Base-by-base conservation (phyloP, 176 grass and related monocot species). In the Lolium perenne region DNA sequence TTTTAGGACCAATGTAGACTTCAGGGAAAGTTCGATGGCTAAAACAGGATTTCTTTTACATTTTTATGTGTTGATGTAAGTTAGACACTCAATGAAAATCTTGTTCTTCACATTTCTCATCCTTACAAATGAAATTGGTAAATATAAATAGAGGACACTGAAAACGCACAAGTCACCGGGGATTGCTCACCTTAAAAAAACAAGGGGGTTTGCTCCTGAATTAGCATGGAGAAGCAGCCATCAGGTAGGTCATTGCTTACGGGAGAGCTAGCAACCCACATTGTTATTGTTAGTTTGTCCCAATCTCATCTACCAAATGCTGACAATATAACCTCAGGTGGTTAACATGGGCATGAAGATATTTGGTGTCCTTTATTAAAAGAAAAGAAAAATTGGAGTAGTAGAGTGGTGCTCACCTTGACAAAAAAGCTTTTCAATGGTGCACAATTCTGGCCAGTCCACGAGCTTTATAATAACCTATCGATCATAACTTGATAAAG, bases 271-370 rank as follows among this genome's bases (percentile, higher is more conserved):
- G 18, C 18, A 3, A 43, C 41, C 41, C 41, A 43, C 41, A 43
- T 43, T 41, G 13, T 65, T 84, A 41, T 76, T 26, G 58, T 61
- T 80, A 50, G 57, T 59, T 79, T 79, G 76, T 86, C 84, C 16
- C 64, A 71, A 49, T 80, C 84, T 47, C 63, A 71, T 80, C 76
- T 80, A 59, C 76, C 53, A 61, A 58, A 72, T 72, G 65, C 18
- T 72, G 76, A 80, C 53, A 80, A 51, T 14, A 14, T 45, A 86
- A 70, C 75, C 49, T 49, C n/a, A 68, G 5, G 35, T 45, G 20
- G 41, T 69, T n/a, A 80, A 38, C 41, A 71, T 60, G 2, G 73
- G 9, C 47, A 18, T 77, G 73, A 48, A 38, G 58, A 64, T 38
- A 49, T 62, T 55, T 77, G 10, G 41, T 29, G 55, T 35, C 57